Percentiles rank a stretch among this genome's conserved stretches.
Evolutionary conservation across 164 flowering plant species (phyloP).

Genomic region (Echeveria elegans): DNA sequence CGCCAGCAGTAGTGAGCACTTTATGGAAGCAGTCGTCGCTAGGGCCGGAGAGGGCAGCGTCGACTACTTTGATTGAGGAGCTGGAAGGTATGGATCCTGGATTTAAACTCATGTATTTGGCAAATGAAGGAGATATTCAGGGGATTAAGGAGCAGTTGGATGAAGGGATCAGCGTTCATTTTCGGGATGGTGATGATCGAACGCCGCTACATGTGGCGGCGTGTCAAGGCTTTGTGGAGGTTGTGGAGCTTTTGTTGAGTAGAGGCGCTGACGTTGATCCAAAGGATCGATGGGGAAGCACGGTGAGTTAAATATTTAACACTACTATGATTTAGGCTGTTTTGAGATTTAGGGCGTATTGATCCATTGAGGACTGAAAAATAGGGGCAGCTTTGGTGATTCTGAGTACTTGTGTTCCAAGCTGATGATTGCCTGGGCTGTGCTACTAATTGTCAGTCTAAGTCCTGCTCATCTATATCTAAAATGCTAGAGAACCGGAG

Average conservation of each 20-base stretch:
- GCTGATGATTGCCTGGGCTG: too few species aligned
- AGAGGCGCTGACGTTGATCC: slow-evolving; percentile 42
- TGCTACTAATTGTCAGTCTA: too few species aligned
- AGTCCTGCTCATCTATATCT: too few species aligned
- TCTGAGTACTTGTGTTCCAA: too few species aligned
- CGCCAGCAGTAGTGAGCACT: background rate
- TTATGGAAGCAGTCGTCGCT: slow-evolving; percentile 6
- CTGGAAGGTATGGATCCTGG: slow-evolving; percentile 8
- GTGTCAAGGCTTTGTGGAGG: slow-evolving; percentile 48
- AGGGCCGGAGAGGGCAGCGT: background rate
- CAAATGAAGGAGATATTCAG: slow-evolving; percentile 6
- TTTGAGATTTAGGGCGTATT: too few species aligned
- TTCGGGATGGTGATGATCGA: slow-evolving; percentile 9
- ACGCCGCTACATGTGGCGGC: slow-evolving; percentile 37
- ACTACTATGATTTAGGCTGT: background rate
- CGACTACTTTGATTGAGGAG: background rate
- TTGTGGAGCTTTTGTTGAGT: slow-evolving; percentile 34
- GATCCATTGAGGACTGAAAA: too few species aligned
- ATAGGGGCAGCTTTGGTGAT: too few species aligned
- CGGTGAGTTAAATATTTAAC: slow-evolving; percentile 23
- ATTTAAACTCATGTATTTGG: slow-evolving; percentile 8
- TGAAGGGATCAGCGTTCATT: slow-evolving; percentile 5
- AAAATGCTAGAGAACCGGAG: too few species aligned
- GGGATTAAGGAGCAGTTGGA: slow-evolving; percentile 4
- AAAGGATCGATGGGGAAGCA: slow-evolving; percentile 64